These are phyloP conservation scores for Paecilomyces sp. DNA, from an alignment of 2,329 filamentous ascomycete genomes.

Conservation along the genomic window DNA sequence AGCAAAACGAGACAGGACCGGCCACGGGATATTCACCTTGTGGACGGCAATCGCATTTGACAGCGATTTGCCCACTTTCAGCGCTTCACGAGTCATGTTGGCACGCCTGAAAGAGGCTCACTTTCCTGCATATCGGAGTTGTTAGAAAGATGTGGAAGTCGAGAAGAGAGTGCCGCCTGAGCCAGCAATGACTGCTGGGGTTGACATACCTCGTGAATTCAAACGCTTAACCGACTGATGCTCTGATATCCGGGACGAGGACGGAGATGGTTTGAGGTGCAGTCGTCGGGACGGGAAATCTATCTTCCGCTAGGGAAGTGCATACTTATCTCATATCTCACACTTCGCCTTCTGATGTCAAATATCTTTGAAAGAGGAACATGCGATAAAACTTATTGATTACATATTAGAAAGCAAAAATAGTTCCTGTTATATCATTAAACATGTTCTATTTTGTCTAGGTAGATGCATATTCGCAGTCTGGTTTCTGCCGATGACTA, in stretches of 20 bases:
- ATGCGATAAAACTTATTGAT: not conserved
- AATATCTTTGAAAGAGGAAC: not conserved
- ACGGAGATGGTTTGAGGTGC: not conserved
- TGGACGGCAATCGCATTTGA: conserved; percentile 28
- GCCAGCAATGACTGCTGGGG: not conserved
- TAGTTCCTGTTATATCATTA: not conserved
- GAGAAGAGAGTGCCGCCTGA: not conserved
- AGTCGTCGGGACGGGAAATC: not conserved
- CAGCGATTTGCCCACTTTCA: conserved; percentile 33
- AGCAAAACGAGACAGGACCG: not conserved
- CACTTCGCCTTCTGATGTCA: not conserved
- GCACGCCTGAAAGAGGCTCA: conserved; percentile 14
- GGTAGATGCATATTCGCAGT: not conserved
- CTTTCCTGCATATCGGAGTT: not conserved
- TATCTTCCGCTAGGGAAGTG: not conserved
- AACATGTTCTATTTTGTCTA: not conserved
- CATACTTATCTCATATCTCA: not conserved
- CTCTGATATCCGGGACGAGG: not conserved
- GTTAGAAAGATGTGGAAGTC: not conserved
- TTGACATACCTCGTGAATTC: not conserved
- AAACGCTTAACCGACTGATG: not conserved
- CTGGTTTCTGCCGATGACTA: not conserved
- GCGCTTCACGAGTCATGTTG: conserved; percentile 28
- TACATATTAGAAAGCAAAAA: not conserved
- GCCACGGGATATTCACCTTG: conserved; percentile 22